These are phyloP conservation scores for Eucalyptus rudis DNA, from an alignment of 345 rosid species.

Conservation along the genomic window DNA sequence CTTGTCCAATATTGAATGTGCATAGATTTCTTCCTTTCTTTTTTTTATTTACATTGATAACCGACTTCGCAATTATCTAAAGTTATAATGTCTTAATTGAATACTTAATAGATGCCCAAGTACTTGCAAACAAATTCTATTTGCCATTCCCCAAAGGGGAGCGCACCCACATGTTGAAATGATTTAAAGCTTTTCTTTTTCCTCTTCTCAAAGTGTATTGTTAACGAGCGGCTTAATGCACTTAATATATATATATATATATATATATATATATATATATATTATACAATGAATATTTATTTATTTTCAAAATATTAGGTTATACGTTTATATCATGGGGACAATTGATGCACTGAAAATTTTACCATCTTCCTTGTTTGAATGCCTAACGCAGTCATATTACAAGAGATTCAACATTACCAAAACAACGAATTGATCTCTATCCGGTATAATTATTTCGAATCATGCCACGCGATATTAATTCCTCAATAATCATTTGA, in stretches of 20 bases:
- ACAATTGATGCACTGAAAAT: not conserved
- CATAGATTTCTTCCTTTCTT: not conserved
- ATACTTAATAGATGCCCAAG: too few species aligned
- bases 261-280: too few species aligned
- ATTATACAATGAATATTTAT: too few species aligned
- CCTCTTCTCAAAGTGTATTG: not conserved
- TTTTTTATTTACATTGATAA: too few species aligned
- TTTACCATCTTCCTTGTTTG: not conserved
- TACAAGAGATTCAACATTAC: not conserved
- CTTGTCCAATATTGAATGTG: not conserved
- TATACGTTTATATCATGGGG: not conserved
- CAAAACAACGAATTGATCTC: not conserved
- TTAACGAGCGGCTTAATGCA: not conserved
- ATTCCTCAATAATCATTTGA: not conserved
- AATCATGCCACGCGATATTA: fast-evolving
- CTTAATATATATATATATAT: too few species aligned
- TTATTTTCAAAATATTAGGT: too few species aligned
- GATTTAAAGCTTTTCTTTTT: not conserved
- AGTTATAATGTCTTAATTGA: not conserved
- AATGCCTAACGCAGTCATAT: not conserved
- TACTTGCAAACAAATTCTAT: too few species aligned
- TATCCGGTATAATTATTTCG: fast-evolving
- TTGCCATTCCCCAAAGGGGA: not conserved
- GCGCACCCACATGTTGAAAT: not conserved
- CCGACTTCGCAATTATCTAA: not conserved